Conservation (phyloP, 768 basidiomycete genomes). For the Tylopilus rubrobrunneus region DNA sequence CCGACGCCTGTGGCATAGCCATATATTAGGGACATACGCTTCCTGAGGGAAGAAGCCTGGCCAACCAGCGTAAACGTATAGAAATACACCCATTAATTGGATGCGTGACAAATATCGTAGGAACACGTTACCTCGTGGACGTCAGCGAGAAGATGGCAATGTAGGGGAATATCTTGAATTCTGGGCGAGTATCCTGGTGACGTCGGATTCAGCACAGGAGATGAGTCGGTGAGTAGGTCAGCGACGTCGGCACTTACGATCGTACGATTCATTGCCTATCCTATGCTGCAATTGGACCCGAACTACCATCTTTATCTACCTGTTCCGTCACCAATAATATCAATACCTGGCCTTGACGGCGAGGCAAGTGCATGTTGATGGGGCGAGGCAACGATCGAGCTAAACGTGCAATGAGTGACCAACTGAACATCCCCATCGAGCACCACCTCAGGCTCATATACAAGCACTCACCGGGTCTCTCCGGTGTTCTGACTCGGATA, state of each 20-base stretch:
- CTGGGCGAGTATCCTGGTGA: too few species aligned
- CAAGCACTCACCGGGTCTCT: slow-evolving; percentile 83
- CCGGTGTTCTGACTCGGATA: slow-evolving; percentile 98
- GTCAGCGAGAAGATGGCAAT: too few species aligned
- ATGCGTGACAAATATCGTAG: slow-evolving; percentile 23
- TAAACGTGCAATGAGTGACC: slow-evolving; percentile 47
- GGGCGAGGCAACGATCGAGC: too few species aligned
- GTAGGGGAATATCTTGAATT: too few species aligned
- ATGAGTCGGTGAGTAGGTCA: too few species aligned
- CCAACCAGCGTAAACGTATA: slow-evolving; percentile 53
- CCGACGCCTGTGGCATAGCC: slow-evolving; percentile 42
- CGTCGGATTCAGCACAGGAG: too few species aligned
- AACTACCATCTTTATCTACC: too few species aligned
- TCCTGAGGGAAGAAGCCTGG: neutral
- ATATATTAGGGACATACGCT: neutral
- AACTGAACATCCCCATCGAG: slow-evolving; percentile 81
- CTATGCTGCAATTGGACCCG: too few species aligned
- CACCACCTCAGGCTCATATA: slow-evolving; percentile 89
- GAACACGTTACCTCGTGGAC: slow-evolving; percentile 29
- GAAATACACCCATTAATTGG: slow-evolving; percentile 38
- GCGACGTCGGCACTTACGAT: slow-evolving; percentile 56
- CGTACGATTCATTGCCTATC: too few species aligned
- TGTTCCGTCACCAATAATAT: too few species aligned
- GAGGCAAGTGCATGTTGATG: too few species aligned
- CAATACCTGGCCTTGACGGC: too few species aligned